Percentiles rank a stretch among this genome's conserved stretches.
These are phyloP conservation scores for Capsella bursapastoris DNA, from an alignment of 345 rosid genomes.

Conservation along the genomic window DNA sequence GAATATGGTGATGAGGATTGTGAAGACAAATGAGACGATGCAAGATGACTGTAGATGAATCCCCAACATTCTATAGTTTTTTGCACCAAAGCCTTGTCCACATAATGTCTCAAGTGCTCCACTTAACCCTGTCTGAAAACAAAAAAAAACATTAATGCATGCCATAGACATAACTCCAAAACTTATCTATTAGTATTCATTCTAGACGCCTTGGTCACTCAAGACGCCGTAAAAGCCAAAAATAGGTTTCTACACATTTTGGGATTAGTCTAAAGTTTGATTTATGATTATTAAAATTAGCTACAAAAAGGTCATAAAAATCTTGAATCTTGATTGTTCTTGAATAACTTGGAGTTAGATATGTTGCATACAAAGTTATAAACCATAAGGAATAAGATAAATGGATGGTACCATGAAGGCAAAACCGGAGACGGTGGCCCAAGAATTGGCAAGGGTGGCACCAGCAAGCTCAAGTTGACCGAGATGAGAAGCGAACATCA, in stretches of 20 bases:
- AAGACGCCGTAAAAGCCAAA: too few species aligned
- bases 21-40: slow-evolving; percentile 58
- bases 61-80: slow-evolving; percentile 64
- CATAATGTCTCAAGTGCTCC: slow-evolving; percentile 89
- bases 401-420: slow-evolving; percentile 65
- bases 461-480: slow-evolving; percentile 81
- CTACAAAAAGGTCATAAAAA: too few species aligned
- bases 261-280: too few species aligned
- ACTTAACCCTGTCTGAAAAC: slow-evolving; percentile 63
- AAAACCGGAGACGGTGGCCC: slow-evolving; percentile 80
- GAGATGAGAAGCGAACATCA: slow-evolving; percentile 82
- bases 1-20: slow-evolving; percentile 56
- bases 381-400: background rate
- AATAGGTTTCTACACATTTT: too few species aligned
- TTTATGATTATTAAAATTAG: too few species aligned
- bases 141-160: background rate
- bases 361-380: background rate
- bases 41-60: slow-evolving; percentile 77
- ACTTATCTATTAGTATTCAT: background rate
- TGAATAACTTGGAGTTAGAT: too few species aligned
- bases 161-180: background rate
- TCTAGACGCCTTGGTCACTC: background rate
- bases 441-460: slow-evolving; percentile 86
- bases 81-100: slow-evolving; percentile 89
- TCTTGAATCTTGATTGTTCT: background rate